Conservation (phyloP, 2,329 filamentous ascomycete genomes). For the Malbranchea cinnamomea region DNA sequence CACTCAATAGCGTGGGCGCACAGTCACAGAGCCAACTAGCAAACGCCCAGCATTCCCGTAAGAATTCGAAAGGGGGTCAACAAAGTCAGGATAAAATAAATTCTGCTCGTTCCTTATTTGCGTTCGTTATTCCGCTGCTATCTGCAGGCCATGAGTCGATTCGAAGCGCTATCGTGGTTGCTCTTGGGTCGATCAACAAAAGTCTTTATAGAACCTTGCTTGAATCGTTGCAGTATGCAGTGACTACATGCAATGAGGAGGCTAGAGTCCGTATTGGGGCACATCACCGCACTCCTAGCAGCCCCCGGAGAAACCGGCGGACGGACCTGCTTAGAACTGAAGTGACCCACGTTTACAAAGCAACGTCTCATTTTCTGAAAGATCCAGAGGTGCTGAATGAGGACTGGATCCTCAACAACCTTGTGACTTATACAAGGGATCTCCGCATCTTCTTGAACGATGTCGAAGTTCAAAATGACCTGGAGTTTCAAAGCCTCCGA, state of each 20-base stretch:
- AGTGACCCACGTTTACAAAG: constrained; percentile 88
- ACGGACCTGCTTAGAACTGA: constrained; percentile 83
- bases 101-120: constrained; percentile 78
- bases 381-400: constrained; percentile 65
- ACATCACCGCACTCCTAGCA: constrained; percentile 74
- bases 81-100: constrained; percentile 64
- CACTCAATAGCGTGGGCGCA: constrained; percentile 67
- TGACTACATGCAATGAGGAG: constrained; percentile 75
- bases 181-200: constrained; percentile 86
- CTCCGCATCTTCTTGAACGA: constrained; percentile 91
- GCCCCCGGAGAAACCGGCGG: constrained; percentile 62
- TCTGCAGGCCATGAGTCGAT: constrained; percentile 67
- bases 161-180: constrained; percentile 76
- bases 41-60: constrained; percentile 61
- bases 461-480: constrained; percentile 83
- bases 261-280: constrained; percentile 59
- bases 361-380: constrained; percentile 79
- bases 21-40: constrained; percentile 44
- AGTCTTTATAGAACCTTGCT: constrained; percentile 84
- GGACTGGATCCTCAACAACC: constrained; percentile 78
- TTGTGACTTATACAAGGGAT: constrained; percentile 81
- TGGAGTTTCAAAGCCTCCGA: constrained; percentile 81
- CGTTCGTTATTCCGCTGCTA: constrained; percentile 76
- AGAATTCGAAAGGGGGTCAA: constrained; percentile 54
- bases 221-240: constrained; percentile 77